These are phyloP conservation scores for Hippophae tibetana DNA, from an alignment of 306 rosid genomes.

Conservation along the genomic window DNA sequence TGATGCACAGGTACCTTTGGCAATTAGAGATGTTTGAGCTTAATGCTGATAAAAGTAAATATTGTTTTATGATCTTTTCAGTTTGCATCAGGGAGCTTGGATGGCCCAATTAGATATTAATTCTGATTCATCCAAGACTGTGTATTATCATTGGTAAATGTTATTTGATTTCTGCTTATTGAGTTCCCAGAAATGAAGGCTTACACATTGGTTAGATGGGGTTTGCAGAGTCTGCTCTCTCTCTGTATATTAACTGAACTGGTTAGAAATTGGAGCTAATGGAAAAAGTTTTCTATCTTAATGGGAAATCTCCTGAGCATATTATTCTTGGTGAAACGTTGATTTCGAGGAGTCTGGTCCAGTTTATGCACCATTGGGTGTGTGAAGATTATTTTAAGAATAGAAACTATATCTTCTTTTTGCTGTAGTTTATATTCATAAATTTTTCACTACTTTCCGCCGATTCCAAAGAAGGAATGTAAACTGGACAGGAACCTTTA, in stretches of 20 bases:
- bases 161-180: conserved; percentile 16
- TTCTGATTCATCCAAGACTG: neutral
- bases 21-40: neutral
- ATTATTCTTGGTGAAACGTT: conserved; percentile 17
- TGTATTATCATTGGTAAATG: conserved; percentile 5
- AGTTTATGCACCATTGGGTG: neutral
- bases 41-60: neutral
- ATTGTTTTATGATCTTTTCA: conserved; percentile 25
- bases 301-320: conserved; percentile 10
- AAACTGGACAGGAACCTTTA: no score
- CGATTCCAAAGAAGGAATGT: no score
- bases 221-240: conserved; percentile 18
- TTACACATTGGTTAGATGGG: conserved; percentile 7
- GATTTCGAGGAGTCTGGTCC: conserved; percentile 13
- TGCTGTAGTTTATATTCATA: no score
- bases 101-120: conserved; percentile 91
- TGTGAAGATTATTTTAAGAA: neutral
- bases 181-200: conserved; percentile 14
- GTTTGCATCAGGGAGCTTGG: conserved; percentile 96
- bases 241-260: neutral
- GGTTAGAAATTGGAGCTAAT: conserved; percentile 9
- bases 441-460: no score
- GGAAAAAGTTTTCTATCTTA: neutral
- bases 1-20: no score
- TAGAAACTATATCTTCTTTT: neutral